Conservation (phyloP, 495 filamentous ascomycete species). For the Aspergillus wentii region DNA sequence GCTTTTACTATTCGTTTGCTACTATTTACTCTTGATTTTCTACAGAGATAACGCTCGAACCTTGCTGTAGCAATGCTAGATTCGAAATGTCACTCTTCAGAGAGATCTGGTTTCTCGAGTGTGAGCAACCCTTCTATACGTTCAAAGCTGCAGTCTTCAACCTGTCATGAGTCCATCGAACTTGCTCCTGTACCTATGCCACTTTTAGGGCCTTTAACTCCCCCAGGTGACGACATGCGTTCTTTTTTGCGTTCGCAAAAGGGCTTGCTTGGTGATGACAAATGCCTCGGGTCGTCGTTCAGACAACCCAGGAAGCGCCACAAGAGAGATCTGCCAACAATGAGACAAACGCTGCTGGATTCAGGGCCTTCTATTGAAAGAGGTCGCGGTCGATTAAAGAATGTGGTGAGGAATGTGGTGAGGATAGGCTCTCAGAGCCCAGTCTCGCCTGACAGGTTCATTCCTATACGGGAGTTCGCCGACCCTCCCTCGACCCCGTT, state of each 20-base stretch:
- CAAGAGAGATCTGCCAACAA: background rate
- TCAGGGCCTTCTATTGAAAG: slow-evolving; percentile 7
- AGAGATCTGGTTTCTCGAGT: slow-evolving; percentile 4
- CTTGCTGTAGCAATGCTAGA: slow-evolving; percentile 15
- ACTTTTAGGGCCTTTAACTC: background rate
- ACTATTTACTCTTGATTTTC: background rate
- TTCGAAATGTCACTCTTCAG: slow-evolving; percentile 22
- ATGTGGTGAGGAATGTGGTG: no score
- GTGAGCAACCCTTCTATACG: background rate
- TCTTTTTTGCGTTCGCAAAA: background rate
- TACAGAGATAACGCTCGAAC: background rate
- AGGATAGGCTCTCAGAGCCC: slow-evolving; percentile 16
- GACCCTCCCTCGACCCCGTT: slow-evolving; percentile 50
- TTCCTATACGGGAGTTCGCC: slow-evolving; percentile 48
- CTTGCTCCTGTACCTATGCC: background rate
- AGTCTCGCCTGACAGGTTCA: slow-evolving; percentile 61
- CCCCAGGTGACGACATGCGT: background rate
- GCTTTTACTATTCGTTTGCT: slow-evolving; percentile 1
- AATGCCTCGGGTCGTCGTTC: background rate
- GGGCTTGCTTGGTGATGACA: background rate
- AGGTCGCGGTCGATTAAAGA: slow-evolving; percentile 14
- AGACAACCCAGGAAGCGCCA: background rate
- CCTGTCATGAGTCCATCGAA: slow-evolving; percentile 5
- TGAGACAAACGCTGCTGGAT: background rate
- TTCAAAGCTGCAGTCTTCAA: no score